Evolutionary conservation across 345 rosid genomes (phyloP), one percentile per base, ranked within the genome.

Genomic region (Microthlaspi erraticum): DNA sequence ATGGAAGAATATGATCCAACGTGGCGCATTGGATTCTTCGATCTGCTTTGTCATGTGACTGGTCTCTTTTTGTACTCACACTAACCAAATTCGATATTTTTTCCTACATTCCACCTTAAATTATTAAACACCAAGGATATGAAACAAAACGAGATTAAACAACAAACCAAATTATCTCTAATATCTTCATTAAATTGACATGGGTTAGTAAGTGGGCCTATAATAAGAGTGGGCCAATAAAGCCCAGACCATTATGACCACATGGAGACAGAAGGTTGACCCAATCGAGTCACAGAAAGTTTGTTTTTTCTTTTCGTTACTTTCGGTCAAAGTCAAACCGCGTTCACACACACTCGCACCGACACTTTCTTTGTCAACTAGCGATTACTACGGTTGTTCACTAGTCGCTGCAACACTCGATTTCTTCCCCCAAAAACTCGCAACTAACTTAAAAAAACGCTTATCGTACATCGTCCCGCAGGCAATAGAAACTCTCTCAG

Each of bases 311-410:
- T 33, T n/a, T 19, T 23, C 17, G 18, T 23, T 51, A 32, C 5
- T 5, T 51, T 10, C 12, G 34, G 74, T 75, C 64, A 76, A 70
- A 70, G 79, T 70, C 75, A 76, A 76, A 70, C n/a, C 79, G 79
- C 75, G 79, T 76, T 16, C 41, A 55, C 60, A 38, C 7, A 48
- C 57, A 31, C 26, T 16, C 49, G 19, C 68, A 64, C 75, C 75
- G 75, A 70, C 75, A 70, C 71, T 64, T 70, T 36, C 60, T 56
- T 56, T 70, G 48, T 76, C 75, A 41, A 19, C 11, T 38, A 76
- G 71, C 65, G 64, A 29, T 12, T 32, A 10, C 74, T 2, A 59
- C 57, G 53, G 65, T 74, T 16, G 16, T 52, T 75, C 64, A 60
- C 64, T 67, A 74, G 41, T 31, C 33, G n/a, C 29, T 16, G 31